Conservation (phyloP, 495 filamentous ascomycete genomes). For the Neurospora sp. region DNA sequence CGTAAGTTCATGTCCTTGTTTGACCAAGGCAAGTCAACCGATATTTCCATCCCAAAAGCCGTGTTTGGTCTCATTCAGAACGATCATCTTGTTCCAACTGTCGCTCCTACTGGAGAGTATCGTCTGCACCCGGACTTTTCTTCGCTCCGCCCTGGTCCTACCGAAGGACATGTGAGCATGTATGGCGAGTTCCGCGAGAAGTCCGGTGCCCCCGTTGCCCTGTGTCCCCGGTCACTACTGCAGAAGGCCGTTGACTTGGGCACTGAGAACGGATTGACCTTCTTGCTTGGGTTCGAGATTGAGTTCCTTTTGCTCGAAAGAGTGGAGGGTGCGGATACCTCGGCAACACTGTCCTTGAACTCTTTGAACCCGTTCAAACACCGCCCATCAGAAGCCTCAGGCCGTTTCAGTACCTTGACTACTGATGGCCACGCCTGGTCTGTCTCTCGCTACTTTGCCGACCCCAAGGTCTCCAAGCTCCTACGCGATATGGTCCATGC, state of each 20-base stretch:
- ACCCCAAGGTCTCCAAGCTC: constrained; percentile 44
- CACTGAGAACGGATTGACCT: constrained; percentile 33
- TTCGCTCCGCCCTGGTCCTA: constrained; percentile 46
- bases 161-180: constrained; percentile 46
- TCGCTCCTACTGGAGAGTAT: constrained; percentile 47
- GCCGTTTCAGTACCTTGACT: constrained; percentile 18
- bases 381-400: background rate
- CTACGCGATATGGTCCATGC: constrained; percentile 53
- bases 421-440: constrained; percentile 56
- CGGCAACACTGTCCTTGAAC: constrained; percentile 11
- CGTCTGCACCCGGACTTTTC: constrained; percentile 51
- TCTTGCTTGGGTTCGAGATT: constrained; percentile 72
- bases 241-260: constrained; percentile 40
- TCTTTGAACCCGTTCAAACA: background rate
- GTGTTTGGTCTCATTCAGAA: constrained; percentile 50
- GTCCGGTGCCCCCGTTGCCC: constrained; percentile 27
- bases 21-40: constrained; percentile 34
- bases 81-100: constrained; percentile 35
- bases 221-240: constrained; percentile 53
- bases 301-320: constrained; percentile 64
- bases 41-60: constrained; percentile 46
- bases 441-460: constrained; percentile 43
- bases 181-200: constrained; percentile 50
- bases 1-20: constrained; percentile 52
- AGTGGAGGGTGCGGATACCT: constrained; percentile 15